phyloP scores from a whole-genome alignment of 2,329 filamentous ascomycete species.

The Fusarium sublunatum region DNA sequence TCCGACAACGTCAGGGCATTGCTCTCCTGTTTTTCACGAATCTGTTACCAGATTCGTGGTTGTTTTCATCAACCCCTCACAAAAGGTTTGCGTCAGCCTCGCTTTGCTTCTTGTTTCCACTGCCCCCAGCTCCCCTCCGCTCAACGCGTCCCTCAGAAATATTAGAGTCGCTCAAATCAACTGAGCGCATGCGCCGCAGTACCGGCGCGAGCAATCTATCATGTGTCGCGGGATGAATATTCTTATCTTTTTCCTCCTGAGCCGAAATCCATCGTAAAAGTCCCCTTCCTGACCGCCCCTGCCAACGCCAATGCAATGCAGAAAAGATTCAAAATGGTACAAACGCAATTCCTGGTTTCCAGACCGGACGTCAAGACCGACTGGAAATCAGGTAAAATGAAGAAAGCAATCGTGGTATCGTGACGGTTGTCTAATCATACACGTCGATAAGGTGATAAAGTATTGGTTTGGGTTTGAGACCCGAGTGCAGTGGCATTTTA shows the following conservation, averaged over 20 bases:
- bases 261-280: constrained; percentile 48
- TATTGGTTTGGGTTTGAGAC: constrained; percentile 3
- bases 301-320: constrained; percentile 71
- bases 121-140: constrained; percentile 27
- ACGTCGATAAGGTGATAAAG: constrained; percentile 47
- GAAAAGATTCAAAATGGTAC: constrained; percentile 53
- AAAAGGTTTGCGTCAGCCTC: constrained; percentile 14
- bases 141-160: constrained; percentile 42
- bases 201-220: constrained; percentile 55
- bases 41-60: constrained; percentile 11
- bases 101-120: constrained; percentile 24
- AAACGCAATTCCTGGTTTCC: constrained; percentile 43
- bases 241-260: constrained; percentile 52
- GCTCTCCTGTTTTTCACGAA: constrained; percentile 27
- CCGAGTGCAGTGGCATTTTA: constrained; percentile 47
- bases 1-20: constrained; percentile 1
- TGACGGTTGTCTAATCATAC: constrained; percentile 59
- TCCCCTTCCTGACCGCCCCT: constrained; percentile 49
- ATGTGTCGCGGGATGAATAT: constrained; percentile 53
- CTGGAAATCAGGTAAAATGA: constrained; percentile 17
- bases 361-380: constrained; percentile 43
- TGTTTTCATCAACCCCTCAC: constrained; percentile 24
- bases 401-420: constrained; percentile 60
- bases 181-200: constrained; percentile 42
- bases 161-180: constrained; percentile 48